Base-by-base conservation (phyloP, 2,329 filamentous ascomycete species). In the Ophiostoma angusticollis region DNA sequence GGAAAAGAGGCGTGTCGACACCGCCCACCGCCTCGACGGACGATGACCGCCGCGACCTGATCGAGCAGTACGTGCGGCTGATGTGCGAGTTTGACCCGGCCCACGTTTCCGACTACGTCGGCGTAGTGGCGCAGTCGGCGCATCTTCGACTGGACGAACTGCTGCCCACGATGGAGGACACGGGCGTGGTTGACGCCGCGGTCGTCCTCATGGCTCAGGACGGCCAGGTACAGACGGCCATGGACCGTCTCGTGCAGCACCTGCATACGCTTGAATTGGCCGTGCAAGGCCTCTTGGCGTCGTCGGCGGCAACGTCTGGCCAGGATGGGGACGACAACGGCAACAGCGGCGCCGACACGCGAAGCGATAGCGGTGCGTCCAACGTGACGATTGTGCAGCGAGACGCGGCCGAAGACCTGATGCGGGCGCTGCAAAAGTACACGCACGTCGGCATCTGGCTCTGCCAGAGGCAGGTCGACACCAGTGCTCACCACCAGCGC, bases 391-490 rank as follows among this genome's bases (percentile, higher is more conserved):
- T 45, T 3, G 35, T 48, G 11, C 42, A 46, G 40, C 44, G 39
- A 2, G 74, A 80, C 45, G 73, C 81, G 0, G 74, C 80, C 1
- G 73, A 80, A 40, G 80, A 87, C 41, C 67, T 94, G 2, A 67
- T 94, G 4, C 72, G 76, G 41, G 78, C 80, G 1, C 63, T 98
- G 14, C 79, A 93, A 45, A 95, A 93, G 55, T 96, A 94, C 58
- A 77, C 80, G 1, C 80, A 86, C 47, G 84, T 98, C 1, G 91
- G 93, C 12, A 89, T 93, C 36, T 98, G 91, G 91, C 66, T 98
- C 11, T 96, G 91, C 50, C 84, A 93, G 58, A 77, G 80, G 1
- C 85, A 94, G 54, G 84, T 75, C 35, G 83, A 80, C 51, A 72
- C 70, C 0, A 58, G 64, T 1, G 23, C 6, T 9, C 31, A n/a